These are phyloP conservation scores for Fonsecaea nubica DNA, from an alignment of 2,329 filamentous ascomycete genomes.

Conservation along the genomic window DNA sequence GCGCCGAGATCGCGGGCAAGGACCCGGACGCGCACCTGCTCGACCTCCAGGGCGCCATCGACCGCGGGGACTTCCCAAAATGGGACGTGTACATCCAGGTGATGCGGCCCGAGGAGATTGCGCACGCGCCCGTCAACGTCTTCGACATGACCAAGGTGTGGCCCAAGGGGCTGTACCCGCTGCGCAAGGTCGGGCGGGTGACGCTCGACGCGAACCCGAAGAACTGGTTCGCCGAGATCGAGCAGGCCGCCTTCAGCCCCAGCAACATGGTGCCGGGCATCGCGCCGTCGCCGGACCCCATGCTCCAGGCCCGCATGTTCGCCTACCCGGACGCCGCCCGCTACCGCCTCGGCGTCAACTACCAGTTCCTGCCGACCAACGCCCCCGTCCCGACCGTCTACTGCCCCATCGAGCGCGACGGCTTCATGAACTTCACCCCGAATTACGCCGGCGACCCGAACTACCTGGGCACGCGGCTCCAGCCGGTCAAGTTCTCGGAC, in stretches of 20 bases:
- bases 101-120: slow-evolving; percentile 67
- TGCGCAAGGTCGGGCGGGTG: slow-evolving; percentile 66
- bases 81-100: slow-evolving; percentile 71
- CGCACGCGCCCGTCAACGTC: slow-evolving; percentile 67
- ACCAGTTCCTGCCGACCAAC: slow-evolving; percentile 51
- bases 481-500: slow-evolving; percentile 41
- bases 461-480: slow-evolving; percentile 52
- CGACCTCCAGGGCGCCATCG: slow-evolving; percentile 69
- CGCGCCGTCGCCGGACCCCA: slow-evolving; percentile 67
- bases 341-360: slow-evolving; percentile 51
- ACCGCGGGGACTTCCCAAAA: slow-evolving; percentile 64
- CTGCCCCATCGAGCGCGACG: slow-evolving; percentile 60
- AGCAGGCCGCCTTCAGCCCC: slow-evolving; percentile 72
- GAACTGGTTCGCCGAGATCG: slow-evolving; percentile 71
- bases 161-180: slow-evolving; percentile 65
- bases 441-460: slow-evolving; percentile 68
- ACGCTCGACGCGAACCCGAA: slow-evolving; percentile 69
- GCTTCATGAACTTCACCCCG: slow-evolving; percentile 47
- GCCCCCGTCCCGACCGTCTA: slow-evolving; percentile 46
- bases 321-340: slow-evolving; percentile 63
- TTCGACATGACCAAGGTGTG: slow-evolving; percentile 75
- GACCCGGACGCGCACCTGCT: slow-evolving; percentile 69
- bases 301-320: slow-evolving; percentile 68
- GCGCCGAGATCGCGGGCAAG: slow-evolving; percentile 59
- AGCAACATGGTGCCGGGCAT: slow-evolving; percentile 69